Evolutionary conservation across 2,329 filamentous ascomycete genomes (phyloP).

Genomic region (Pyrenophora seminiperda): DNA sequence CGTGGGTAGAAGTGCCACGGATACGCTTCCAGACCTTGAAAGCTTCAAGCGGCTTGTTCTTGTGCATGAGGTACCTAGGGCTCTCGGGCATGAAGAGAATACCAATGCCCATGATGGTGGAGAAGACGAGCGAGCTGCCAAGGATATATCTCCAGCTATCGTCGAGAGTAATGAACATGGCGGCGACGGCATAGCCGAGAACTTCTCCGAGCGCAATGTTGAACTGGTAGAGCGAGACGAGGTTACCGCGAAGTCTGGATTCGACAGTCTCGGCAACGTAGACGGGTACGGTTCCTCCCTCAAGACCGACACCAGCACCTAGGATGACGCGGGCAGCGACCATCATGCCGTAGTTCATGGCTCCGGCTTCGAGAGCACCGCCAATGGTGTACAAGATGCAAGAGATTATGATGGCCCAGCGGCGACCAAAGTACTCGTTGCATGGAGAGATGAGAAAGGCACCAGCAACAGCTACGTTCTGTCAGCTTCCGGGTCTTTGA

Average conservation of each 20-base stretch:
- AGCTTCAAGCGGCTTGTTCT: slow-evolving; percentile 62
- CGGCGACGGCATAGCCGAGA: slow-evolving; percentile 72
- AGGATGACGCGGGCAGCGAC: slow-evolving; percentile 70
- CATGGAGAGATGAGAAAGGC: slow-evolving; percentile 68
- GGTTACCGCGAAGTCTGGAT: slow-evolving; percentile 68
- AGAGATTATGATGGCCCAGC: slow-evolving; percentile 71
- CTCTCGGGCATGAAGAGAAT: slow-evolving; percentile 75
- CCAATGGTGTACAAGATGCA: slow-evolving; percentile 73
- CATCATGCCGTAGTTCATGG: slow-evolving; percentile 74
- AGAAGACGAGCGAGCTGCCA: slow-evolving; percentile 73
- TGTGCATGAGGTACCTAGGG: slow-evolving; percentile 73
- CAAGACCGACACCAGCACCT: slow-evolving; percentile 72
- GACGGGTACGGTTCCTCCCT: slow-evolving; percentile 75
- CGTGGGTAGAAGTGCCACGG: slow-evolving; percentile 62
- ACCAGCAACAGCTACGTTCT: slow-evolving; percentile 64
- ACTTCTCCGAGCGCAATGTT: slow-evolving; percentile 78
- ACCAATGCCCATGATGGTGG: slow-evolving; percentile 64
- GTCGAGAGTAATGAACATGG: slow-evolving; percentile 71
- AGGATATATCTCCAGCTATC: slow-evolving; percentile 78
- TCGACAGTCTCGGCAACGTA: slow-evolving; percentile 77
- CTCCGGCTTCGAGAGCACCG: slow-evolving; percentile 69
- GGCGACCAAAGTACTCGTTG: slow-evolving; percentile 71
- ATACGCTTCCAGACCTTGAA: slow-evolving; percentile 76
- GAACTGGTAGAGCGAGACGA: slow-evolving; percentile 76
- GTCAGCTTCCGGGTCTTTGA: slow-evolving; percentile 8